These are phyloP conservation scores for Castanospermum australe DNA, from an alignment of 306 rosid genomes.

Conservation along the genomic window DNA sequence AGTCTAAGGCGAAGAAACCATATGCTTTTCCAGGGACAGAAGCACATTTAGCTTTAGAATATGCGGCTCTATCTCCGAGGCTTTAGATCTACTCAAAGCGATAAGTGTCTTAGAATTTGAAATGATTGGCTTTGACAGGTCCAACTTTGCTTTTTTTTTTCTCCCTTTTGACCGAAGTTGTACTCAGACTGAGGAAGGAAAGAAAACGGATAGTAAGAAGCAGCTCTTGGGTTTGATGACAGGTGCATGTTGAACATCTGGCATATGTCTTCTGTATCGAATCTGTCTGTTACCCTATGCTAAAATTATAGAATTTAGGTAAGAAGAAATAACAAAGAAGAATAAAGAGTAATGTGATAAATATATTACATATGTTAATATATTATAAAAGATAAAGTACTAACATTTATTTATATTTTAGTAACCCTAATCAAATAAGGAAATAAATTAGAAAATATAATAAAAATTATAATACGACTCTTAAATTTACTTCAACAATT, in stretches of 20 bases:
- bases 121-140: conserved; percentile 82
- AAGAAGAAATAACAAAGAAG: too few species aligned
- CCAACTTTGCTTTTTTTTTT: conserved; percentile 44
- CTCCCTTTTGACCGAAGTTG: conserved; percentile 36
- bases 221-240: conserved; percentile 25
- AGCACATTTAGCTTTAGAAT: conserved; percentile 28
- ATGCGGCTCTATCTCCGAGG: conserved; percentile 48
- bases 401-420: too few species aligned
- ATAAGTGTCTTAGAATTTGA: conserved; percentile 46
- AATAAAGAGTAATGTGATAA: too few species aligned
- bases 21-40: conserved; percentile 29
- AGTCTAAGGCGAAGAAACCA: conserved; percentile 13
- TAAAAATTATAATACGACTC: too few species aligned
- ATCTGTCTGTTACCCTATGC: not conserved
- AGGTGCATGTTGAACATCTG: conserved; percentile 28
- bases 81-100: conserved; percentile 45
- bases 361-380: too few species aligned
- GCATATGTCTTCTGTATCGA: not conserved
- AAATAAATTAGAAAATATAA: too few species aligned
- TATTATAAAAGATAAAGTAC: too few species aligned
- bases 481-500: too few species aligned
- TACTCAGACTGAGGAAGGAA: not conserved
- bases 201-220: not conserved
- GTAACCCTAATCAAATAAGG: too few species aligned
- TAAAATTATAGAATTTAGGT: not conserved